Evolutionary conservation across 768 basidiomycete genomes (phyloP).

Genomic region (Suillus cothurnatus): DNA sequence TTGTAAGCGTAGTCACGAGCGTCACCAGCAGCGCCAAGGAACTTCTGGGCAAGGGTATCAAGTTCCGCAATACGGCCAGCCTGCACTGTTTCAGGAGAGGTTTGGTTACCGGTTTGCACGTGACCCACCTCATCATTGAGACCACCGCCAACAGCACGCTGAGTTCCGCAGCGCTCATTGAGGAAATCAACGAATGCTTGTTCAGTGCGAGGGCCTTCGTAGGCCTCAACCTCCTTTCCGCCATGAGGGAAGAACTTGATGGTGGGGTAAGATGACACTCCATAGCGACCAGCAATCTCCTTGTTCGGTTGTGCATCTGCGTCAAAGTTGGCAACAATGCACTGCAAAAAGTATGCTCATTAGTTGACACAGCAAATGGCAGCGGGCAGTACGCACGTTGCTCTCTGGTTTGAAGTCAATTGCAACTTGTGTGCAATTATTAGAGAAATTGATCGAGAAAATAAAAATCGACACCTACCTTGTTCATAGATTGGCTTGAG

Average conservation of each 20-base stretch:
- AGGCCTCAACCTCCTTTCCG: slow-evolving; percentile 62
- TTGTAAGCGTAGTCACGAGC: slow-evolving; percentile 63
- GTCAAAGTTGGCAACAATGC: slow-evolving; percentile 88
- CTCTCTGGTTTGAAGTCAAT: slow-evolving; percentile 75
- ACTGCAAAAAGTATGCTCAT: slow-evolving; percentile 45
- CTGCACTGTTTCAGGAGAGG: slow-evolving; percentile 37
- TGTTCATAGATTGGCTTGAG: slow-evolving; percentile 88
- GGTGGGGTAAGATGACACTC: slow-evolving; percentile 83
- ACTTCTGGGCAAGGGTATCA: slow-evolving; percentile 75
- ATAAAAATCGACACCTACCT: slow-evolving; percentile 39
- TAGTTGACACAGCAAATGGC: neutral
- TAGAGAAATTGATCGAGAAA: slow-evolving; percentile 5
- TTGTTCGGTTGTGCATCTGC: slow-evolving; percentile 84
- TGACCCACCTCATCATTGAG: slow-evolving; percentile 64
- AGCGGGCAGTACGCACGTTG: slow-evolving; percentile 49
- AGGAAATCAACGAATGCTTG: slow-evolving; percentile 77
- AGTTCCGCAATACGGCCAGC: slow-evolving; percentile 82
- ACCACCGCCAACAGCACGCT: slow-evolving; percentile 80
- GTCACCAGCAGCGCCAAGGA: slow-evolving; percentile 61
- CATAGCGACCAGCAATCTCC: slow-evolving; percentile 69
- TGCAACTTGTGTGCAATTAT: slow-evolving; percentile 54
- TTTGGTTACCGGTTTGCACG: neutral
- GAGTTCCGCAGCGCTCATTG: slow-evolving; percentile 85
- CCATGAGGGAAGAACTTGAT: slow-evolving; percentile 92
- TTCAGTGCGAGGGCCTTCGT: slow-evolving; percentile 72